Evolutionary conservation across 202 grass and related monocot species (phyloP), one percentile per base, ranked within the genome.

Genomic region (Musa balbisiana): DNA sequence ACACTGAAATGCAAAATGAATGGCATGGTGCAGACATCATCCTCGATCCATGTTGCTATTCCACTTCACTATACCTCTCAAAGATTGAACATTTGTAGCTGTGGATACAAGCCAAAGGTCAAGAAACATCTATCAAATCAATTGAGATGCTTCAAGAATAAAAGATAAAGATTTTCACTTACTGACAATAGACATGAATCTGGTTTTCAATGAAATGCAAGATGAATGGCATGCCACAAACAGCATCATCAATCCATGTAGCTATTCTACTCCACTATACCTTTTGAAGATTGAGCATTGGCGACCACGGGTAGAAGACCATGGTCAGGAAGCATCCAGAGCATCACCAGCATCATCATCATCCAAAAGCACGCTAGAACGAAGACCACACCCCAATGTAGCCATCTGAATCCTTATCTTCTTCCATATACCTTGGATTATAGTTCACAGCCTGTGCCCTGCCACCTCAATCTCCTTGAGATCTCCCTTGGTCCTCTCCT

Each of bases 401-500:
- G 3, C 22, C 21, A 26, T 65, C 63, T 65, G 23, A 65, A 15
- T 65, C 63, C 17, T n/a, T 19, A 60, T 54, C 11, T 17, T 19
- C 56, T 6, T 54, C 53, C 9, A 1, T 54, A 62, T 62, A 15
- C 8, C 60, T 64, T 22, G 10, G 64, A 67, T 33, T 67, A 67
- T 1, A 15, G 64, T 14, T 43, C 33, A 43, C 3, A 43, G 3
- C 33, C 33, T 43, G 64, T 43, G 25, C 33, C 16, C 64, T 33
- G 27, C 26, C 22, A 65, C 13, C 64, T 51, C 17, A 51, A 8
- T 51, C 15, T 20, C 2, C 23, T 14, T 23, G 13, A 5, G 3
- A 11, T 33, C 49, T 50, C 33, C 17, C 51, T 19, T 49, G 29
- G 14, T 80, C 75, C 82, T 83, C 52, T 80, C 75, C 17, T 78